Percentiles rank a stretch among this genome's conserved stretches.
Conservation (phyloP, 257 asterid species). For the Leonotis leonurus region DNA sequence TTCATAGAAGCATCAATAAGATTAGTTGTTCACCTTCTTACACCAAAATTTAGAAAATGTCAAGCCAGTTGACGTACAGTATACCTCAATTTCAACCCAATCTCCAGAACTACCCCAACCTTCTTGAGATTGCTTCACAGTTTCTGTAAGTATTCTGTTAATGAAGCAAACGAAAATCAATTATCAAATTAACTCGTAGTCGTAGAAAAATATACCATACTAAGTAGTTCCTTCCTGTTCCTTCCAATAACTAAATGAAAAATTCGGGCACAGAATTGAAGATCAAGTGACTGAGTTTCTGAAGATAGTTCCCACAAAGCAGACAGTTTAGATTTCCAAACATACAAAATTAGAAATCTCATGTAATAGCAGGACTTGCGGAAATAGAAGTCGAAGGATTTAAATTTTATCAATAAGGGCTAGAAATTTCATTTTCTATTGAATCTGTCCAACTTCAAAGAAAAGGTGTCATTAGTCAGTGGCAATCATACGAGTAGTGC, state of each 20-base stretch:
- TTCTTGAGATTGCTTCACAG: constrained; percentile 64
- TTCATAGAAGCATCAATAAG: no score
- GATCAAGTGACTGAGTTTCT: background rate
- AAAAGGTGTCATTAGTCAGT: background rate
- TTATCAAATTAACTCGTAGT: background rate
- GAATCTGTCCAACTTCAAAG: background rate
- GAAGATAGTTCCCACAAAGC: background rate
- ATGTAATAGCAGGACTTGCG: background rate
- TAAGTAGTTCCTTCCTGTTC: background rate
- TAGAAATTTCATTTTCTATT: background rate
- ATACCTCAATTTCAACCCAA: constrained; percentile 84
- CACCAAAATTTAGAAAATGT: background rate
- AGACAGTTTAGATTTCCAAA: background rate
- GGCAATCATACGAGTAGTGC: background rate
- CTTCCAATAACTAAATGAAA: background rate
- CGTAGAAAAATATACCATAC: background rate
- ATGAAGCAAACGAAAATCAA: constrained; percentile 15
- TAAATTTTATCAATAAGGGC: background rate
- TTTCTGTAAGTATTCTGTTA: constrained; percentile 68
- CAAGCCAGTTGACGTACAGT: background rate
- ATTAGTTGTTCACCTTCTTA: background rate
- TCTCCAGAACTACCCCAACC: constrained; percentile 56
- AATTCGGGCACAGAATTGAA: background rate
- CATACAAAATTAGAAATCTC: no score
- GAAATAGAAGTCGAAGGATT: background rate